These are phyloP conservation scores for Cladosporium cucumerinum DNA, from an alignment of 2,329 filamentous ascomycete genomes.

Conservation along the genomic window DNA sequence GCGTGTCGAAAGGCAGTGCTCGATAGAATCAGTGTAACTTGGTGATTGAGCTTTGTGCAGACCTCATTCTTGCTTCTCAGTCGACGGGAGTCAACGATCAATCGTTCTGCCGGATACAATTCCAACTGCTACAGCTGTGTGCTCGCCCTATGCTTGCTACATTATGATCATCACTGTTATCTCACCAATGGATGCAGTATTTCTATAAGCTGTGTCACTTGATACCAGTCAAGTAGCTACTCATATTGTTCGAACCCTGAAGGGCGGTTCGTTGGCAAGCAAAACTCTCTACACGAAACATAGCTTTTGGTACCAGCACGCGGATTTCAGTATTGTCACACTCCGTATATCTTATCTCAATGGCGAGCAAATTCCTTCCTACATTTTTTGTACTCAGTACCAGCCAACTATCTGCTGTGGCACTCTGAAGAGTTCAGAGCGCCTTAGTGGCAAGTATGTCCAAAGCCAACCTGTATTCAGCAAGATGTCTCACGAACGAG, in stretches of 20 bases:
- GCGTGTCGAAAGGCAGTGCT: neutral
- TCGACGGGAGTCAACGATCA: neutral
- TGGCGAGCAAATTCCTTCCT: neutral
- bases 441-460: neutral
- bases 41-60: neutral
- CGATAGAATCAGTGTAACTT: neutral
- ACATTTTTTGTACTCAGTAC: neutral
- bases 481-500: neutral
- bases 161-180: neutral
- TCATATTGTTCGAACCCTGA: neutral
- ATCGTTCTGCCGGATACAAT: neutral
- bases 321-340: neutral
- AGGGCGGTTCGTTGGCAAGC: neutral
- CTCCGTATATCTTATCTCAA: neutral
- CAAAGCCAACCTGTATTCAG: neutral
- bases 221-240: neutral
- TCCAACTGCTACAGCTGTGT: neutral
- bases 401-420: neutral
- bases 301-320: neutral
- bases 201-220: neutral
- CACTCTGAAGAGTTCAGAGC: neutral
- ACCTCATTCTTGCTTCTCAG: neutral
- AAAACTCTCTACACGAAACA: neutral
- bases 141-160: neutral
- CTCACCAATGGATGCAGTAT: neutral